Evolutionary conservation across 2,329 filamentous ascomycete species (phyloP), one percentile per base, ranked within the genome.

Genomic region (Aspergillus viridinutans): DNA sequence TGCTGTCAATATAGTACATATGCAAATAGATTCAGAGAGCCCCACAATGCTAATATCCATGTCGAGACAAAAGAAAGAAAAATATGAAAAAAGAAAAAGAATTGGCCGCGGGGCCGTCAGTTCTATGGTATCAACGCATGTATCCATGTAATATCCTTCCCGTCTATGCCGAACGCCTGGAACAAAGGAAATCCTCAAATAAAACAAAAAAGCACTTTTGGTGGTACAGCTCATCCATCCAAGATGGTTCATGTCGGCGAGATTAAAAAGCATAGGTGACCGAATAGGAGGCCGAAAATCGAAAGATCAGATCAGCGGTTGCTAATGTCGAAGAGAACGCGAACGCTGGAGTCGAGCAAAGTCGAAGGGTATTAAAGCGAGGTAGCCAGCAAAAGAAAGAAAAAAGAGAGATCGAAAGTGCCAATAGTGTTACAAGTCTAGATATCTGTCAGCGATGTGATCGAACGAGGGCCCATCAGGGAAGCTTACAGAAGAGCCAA

Each of bases 81-180:
- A 54, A 60, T 51, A 53, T 59, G 4, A 55, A 61, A 61, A 61
- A 63, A 61, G 56, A 56, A 62, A 64, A 59, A 66, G 70, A 73
- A 29, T 29, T 29, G 28, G 28, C 72, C 71, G 70, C 62, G 72
- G 69, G 70, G 72, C 72, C 72, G 58, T 65, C 63, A 63, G 63
- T 64, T 74, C 72, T 74, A 74, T 74, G 72, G 72, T 74, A 74
- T 74, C 71, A 73, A 67, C 62, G 69, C 70, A 69, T 71, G 67
- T 63, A 70, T 71, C 66, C 69, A 69, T 61, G 61, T 56, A 66
- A 68, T 54, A 61, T 66, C 68, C 63, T 50, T 69, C 66, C 72
- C 64, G 64, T 75, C 72, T 75, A 75, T 73, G 52, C 64, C 68
- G 66, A 74, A 73, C 72, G 72, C 72, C 72, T 60, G 52, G 57